Evolutionary conservation across 208 protist species (phyloP).

Genomic region (Leishmania guyanensis): DNA sequence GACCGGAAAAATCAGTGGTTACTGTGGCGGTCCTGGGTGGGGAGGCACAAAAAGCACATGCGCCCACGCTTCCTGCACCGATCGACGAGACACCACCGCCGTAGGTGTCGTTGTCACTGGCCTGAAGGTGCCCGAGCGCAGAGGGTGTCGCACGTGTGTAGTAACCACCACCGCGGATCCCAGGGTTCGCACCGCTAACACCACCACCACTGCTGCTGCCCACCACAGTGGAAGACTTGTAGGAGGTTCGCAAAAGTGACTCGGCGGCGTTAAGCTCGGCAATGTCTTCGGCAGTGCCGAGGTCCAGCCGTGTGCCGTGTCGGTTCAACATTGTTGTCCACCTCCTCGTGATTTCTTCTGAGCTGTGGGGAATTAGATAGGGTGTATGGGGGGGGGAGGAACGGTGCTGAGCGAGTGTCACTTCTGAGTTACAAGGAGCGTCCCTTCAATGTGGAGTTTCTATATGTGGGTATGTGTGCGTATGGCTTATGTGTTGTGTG

Average conservation of each 20-base stretch:
- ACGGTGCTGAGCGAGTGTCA: neutral
- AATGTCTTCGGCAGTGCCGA: constrained; percentile 83
- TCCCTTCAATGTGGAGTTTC: neutral
- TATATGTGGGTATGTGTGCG: neutral
- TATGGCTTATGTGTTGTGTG: neutral
- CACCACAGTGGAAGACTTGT: constrained; percentile 6
- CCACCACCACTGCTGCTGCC: neutral
- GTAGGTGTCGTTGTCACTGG: neutral
- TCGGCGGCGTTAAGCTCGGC: constrained; percentile 70
- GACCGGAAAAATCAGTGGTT: neutral
- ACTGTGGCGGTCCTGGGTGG: neutral
- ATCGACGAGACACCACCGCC: neutral
- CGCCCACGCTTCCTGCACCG: neutral
- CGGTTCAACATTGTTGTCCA: constrained; percentile 56
- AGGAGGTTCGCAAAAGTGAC: constrained; percentile 24
- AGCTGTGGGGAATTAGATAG: neutral
- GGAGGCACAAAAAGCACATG: neutral
- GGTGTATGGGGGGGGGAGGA: neutral
- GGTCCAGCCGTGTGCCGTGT: constrained; percentile 73
- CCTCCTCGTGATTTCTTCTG: neutral
- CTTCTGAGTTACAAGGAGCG: neutral
- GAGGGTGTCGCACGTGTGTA: neutral
- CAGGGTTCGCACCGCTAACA: neutral
- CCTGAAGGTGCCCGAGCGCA: neutral
- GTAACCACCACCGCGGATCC: neutral